Base-by-base conservation (phyloP, 768 basidiomycete species). In the Lanmaoa pseudosensibilis region DNA sequence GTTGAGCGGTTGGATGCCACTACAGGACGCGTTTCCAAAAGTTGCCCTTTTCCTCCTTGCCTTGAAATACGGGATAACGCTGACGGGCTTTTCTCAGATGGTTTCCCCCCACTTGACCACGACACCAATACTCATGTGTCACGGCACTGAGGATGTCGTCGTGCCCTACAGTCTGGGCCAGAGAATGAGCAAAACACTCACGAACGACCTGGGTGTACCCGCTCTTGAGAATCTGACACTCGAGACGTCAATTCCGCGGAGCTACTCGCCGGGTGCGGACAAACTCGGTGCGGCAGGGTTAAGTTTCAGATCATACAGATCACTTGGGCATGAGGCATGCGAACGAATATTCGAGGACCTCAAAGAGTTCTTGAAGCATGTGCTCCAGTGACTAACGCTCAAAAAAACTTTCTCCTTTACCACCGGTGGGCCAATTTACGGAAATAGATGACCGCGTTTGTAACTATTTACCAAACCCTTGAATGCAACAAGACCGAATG, bases 61-160 rank as follows among this genome's bases (percentile, higher is more conserved):
- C 19, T n/a, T n/a, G n/a, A 47, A 25, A 38, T 18, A 19, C 25
- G 12, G 12, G 25, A 43, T 45, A 25, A 43, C 46, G 51, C 56
- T 54, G 48, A 60, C 43, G 53, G 34, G 45, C 21, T 50, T 50
- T n/a, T 59, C 52, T 25, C 55, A 92, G 89, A 83, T 90, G 79
- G 69, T 78, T 43, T 81, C 82, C 18, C 73, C 79, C 11, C 77
- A 86, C 62, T 83, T 87, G 18, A 73, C 78, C 44, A 78, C 80
- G 4, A 78, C 84, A 21, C 90, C 93, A 1, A 78, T 95, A 30
- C 95, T 96, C 73, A 90, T 90, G 85, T 94, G 89, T 13, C 90
- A 94, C 60, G 94, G 94, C 23, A 80, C 77, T 6, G 77, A 69
- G 15, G 94, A 98, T 73, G 85, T 83, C 9, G 77, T 96, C 23